Evolutionary conservation across 257 asterid genomes (phyloP), one percentile per base, ranked within the genome.

Genomic region (Ophiorrhiza pumila): DNA sequence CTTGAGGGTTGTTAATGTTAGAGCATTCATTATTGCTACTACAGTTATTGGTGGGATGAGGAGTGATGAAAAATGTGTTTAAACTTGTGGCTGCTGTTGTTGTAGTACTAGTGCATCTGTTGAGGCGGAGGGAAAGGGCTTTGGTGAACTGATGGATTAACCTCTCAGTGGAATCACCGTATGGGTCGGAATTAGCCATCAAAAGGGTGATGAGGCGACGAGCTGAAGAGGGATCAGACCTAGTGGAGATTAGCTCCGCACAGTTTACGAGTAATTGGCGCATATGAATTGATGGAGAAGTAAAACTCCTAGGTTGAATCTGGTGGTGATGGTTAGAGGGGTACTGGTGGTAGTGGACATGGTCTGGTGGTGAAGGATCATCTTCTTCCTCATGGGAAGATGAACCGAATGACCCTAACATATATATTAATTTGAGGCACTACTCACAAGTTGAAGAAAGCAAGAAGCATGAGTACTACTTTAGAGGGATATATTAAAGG

Each of bases 341-440:
- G 7, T 47, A 41, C 14, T 32, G 73, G 56, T 29, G 58, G 50
- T 52, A 69, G 23, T 52, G 73, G 61, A 20, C 52, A 56, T 77
- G 76, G 34, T 63, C 77, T 17, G 90, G 83, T 27, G 85, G 82
- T 20, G 85, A 61, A 0, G 82, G 74, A 23, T 69, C 73, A 15
- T 76, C 80, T n/a, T 83, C 81, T 50, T 77, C 79, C 12, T 80
- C 87, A 27, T 81, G 88, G n/a, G 95, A 85, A 23, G 95, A 86
- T 5, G 96, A 86, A 71, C 96, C 90, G 68, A 90, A 90, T 68
- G 98, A 93, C 8, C 97, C 97, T 67, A 93, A 80, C 98, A 93
- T 87, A 25, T 23, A 35, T 7, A 42, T 37, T 15, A 1, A 43
- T 43, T 71, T 59, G 32, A 37, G 31, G n/a, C 22, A 29, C 5